A percentile compares a stretch with the other conserved stretches of the same genome.
Evolutionary conservation across 805 yeast species (phyloP).

Genomic region (Sugiyamaella boreocaroliniensis): DNA sequence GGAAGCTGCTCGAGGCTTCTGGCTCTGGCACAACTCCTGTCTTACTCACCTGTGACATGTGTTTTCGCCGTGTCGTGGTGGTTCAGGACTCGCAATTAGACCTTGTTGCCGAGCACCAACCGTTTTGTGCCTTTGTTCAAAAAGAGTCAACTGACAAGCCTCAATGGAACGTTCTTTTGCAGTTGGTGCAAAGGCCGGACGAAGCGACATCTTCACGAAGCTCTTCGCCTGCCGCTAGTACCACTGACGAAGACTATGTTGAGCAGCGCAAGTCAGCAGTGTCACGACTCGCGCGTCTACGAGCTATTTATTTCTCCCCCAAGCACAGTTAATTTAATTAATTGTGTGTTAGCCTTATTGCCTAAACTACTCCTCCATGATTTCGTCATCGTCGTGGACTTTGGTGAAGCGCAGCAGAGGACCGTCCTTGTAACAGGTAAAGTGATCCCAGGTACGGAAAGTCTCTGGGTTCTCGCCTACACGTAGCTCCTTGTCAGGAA

Average conservation of each 20-base stretch:
- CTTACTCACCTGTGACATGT: constrained; percentile 5
- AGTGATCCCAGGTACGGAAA: constrained; percentile 18
- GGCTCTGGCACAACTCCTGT: background rate
- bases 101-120: constrained; percentile 3
- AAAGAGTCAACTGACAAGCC: background rate
- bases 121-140: constrained; percentile 4
- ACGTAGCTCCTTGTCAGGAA: constrained; percentile 11
- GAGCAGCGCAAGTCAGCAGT: background rate
- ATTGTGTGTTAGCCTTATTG: background rate
- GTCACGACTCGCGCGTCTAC: background rate
- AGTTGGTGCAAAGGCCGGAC: background rate
- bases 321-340: background rate
- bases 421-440: constrained; percentile 15
- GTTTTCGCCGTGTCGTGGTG: constrained; percentile 4
- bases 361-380: background rate
- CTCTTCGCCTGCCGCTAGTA: background rate
- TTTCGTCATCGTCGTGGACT: background rate
- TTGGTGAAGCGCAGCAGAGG: constrained; percentile 11
- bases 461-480: constrained; percentile 8
- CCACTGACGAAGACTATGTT: background rate
- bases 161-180: background rate
- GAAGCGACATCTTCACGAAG: background rate
- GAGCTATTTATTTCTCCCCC: background rate
- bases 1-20: background rate
- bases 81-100: background rate